Evolutionary conservation across 2,329 filamentous ascomycete genomes (phyloP).

Genomic region (Drechslerella coelobrocha): DNA sequence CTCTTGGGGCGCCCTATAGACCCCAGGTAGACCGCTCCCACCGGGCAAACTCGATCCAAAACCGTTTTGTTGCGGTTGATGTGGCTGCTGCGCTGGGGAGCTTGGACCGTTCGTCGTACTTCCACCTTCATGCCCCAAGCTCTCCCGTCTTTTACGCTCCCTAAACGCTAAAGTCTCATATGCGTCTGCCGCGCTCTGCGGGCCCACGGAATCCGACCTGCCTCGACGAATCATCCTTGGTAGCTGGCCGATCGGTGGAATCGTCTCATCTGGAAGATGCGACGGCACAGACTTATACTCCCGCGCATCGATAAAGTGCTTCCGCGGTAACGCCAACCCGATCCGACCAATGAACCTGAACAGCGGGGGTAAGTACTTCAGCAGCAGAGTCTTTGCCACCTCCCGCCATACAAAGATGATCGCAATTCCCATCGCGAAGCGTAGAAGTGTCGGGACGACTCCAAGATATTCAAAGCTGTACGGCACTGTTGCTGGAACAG

Average conservation of each 20-base stretch:
- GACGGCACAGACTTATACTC: conserved; percentile 85
- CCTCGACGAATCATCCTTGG: conserved; percentile 83
- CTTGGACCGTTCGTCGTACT: conserved; percentile 8
- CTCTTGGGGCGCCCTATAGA: neutral
- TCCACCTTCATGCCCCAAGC: conserved; percentile 60
- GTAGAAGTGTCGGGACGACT: conserved; percentile 67
- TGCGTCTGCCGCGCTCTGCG: conserved; percentile 93
- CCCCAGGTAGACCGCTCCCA: neutral
- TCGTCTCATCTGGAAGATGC: conserved; percentile 77
- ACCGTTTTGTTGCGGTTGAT: conserved; percentile 56
- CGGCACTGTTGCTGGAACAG: conserved; percentile 67
- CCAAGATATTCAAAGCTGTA: conserved; percentile 73
- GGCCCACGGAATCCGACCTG: conserved; percentile 85
- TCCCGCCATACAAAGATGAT: conserved; percentile 90
- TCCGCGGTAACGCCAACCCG: conserved; percentile 80
- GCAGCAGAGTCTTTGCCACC: conserved; percentile 80
- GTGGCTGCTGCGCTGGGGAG: conserved; percentile 54
- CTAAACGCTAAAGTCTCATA: conserved; percentile 94
- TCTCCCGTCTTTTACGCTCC: conserved; percentile 71
- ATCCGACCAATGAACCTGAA: conserved; percentile 84
- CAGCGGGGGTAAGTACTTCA: conserved; percentile 79
- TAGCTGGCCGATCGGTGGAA: conserved; percentile 82
- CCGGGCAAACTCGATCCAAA: conserved; percentile 35
- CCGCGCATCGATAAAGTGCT: conserved; percentile 84
- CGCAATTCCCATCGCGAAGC: conserved; percentile 72